These are phyloP conservation scores for Yamadazyma endophytica DNA, from an alignment of 805 yeast species.

Conservation along the genomic window DNA sequence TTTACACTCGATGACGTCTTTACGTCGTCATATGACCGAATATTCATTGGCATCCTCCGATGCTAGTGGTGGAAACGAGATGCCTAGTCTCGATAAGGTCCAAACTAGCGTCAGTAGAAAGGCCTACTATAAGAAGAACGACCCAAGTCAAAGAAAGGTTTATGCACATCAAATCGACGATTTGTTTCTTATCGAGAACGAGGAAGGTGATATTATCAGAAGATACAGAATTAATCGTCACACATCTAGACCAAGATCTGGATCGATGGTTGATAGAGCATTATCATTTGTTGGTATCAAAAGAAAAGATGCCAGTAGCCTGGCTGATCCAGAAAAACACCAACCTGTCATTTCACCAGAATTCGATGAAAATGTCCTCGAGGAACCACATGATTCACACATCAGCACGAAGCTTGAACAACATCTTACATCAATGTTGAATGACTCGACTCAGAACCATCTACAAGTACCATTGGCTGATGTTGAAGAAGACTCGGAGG, in stretches of 20 bases:
- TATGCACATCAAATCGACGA: conserved; percentile 80
- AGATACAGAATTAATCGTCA: conserved; percentile 73
- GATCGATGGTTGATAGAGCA: conserved; percentile 43
- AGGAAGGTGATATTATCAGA: conserved; percentile 87
- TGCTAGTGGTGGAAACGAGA: not conserved
- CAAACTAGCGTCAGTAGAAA: conserved; percentile 12
- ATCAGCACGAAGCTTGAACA: too few relatives aligned
- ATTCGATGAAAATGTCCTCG: conserved; percentile 1
- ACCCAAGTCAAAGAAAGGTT: conserved; percentile 34
- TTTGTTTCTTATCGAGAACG: conserved; percentile 77
- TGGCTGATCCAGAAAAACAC: conserved; percentile 6
- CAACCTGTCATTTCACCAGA: conserved; percentile 8
- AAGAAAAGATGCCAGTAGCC: conserved; percentile 6
- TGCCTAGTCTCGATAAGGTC: conserved; percentile 6
- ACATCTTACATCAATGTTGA: too few relatives aligned
- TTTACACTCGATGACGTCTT: conserved; percentile 38
- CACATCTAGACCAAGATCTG: conserved; percentile 31
- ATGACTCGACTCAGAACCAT: too few relatives aligned
- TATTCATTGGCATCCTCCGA: conserved; percentile 23
- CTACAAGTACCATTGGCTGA: conserved; percentile 3
- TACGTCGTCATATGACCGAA: conserved; percentile 31
- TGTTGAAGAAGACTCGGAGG: conserved; percentile 6
- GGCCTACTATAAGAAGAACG: conserved; percentile 26
- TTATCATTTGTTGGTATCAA: conserved; percentile 54
- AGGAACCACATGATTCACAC: too few relatives aligned